Conservation (phyloP, 345 rosid species). For the Hibiscus syriacus region DNA sequence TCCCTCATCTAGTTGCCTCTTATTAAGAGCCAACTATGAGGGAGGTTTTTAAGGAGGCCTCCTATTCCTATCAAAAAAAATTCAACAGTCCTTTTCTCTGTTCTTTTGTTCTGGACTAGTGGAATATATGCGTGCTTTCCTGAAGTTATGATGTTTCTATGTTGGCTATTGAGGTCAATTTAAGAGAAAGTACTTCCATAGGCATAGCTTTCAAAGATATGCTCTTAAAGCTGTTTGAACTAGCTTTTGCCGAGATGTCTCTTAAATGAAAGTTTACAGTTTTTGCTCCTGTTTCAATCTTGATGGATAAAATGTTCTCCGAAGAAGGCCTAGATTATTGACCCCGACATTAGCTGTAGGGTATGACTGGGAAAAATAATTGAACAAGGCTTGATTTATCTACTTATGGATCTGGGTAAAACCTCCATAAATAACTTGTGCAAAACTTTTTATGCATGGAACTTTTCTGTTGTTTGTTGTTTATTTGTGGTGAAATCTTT, state of each 20-base stretch:
- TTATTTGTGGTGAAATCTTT: not conserved
- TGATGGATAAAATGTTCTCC: slow-evolving; percentile 1
- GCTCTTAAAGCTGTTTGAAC: not conserved
- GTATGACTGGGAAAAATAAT: not conserved
- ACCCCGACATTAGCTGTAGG: not conserved
- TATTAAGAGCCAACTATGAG: no score
- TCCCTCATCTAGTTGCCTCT: no score
- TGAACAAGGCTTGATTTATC: not conserved
- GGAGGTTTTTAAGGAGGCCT: no score
- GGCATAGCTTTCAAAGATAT: not conserved
- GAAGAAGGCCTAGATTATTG: not conserved
- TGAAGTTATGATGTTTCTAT: not conserved
- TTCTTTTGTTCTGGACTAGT: not conserved
- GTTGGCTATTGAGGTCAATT: not conserved
- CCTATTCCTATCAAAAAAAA: no score
- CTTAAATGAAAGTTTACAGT: not conserved
- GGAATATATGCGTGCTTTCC: not conserved
- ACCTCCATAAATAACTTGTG: not conserved
- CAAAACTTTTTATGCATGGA: not conserved
- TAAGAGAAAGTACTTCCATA: not conserved
- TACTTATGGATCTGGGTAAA: not conserved
- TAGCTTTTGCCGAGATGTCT: not conserved
- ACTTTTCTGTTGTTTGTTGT: not conserved
- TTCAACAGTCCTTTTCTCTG: no score
- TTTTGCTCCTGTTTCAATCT: not conserved